Evolutionary conservation across 208 protist genomes (phyloP), one percentile per base, ranked within the genome.

Genomic region (Wallacemonas sp.): DNA sequence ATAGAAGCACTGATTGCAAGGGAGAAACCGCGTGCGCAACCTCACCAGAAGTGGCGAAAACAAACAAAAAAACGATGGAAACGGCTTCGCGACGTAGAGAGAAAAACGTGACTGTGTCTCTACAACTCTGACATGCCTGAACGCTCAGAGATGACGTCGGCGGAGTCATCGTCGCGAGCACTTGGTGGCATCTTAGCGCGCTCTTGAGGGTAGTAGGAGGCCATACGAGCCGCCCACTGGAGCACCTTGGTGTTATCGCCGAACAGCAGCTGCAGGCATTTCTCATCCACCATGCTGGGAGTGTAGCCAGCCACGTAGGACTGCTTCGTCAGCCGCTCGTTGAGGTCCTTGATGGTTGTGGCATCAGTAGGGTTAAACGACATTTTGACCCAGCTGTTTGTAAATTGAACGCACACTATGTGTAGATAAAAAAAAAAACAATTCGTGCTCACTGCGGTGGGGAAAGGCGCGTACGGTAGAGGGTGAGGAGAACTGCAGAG

Each of bases 211-310:
- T 85, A 80, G 67, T 87, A 91, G 6, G 85, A 78, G 6, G 85
- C 71, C 81, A 91, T 91, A 48, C 79, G 85, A 1, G 81, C 71
- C 1, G 69, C 79, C 81, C 85, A 91, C 73, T 87, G 81, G 8
- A 80, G 42, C 2, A 79, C 73, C 32, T 81, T 76, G 36, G 44
- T 24, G 68, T 88, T 87, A 42, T 79, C 64, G 24, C 81, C 85
- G 59, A 88, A 86, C 13, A 87, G 50, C 42, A 78, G 65, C 15
- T 57, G 60, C 29, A 88, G 83, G n/a, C 68, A 64, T 38, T 66
- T 79, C 33, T 74, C 71, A 26, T 91, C 85, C n/a, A 73, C 81
- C n/a, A 17, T 24, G 30, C 64, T 85, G 4, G 81, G 77, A 0
- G 68, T 79, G 79, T 91, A 86, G 57, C 81, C 79, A 1, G 63